Conservation (phyloP, 208 protist genomes). For the Crithidia bombi region DNA sequence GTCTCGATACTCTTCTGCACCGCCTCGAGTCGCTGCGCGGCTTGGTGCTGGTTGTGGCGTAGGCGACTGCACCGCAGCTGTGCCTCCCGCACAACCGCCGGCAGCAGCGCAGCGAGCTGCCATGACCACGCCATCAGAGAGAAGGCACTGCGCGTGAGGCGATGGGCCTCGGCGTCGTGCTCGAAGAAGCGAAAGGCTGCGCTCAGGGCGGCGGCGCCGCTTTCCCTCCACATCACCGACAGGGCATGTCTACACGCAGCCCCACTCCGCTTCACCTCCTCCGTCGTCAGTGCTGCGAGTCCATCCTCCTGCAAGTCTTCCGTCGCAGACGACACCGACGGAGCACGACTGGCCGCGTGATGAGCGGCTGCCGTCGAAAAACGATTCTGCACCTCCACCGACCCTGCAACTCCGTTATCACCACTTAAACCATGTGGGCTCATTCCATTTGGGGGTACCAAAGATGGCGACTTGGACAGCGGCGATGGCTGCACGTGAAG, state of each 20-base stretch:
- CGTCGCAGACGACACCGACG: conserved; percentile 5
- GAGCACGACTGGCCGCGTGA: neutral
- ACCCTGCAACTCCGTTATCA: no score
- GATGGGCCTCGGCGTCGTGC: conserved; percentile 34
- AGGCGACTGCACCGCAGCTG: conserved; percentile 19
- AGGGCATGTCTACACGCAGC: conserved; percentile 48
- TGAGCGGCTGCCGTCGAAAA: no score
- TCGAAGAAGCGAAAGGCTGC: conserved; percentile 49
- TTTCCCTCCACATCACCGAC: conserved; percentile 47
- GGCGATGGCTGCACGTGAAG: neutral
- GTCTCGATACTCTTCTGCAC: conserved; percentile 32
- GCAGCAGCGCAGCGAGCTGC: conserved; percentile 54
- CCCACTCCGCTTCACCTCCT: neutral
- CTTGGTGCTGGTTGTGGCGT: conserved; percentile 12
- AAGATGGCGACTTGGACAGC: neutral
- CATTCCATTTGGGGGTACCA: no score
- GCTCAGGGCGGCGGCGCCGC: conserved; percentile 48
- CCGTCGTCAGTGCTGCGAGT: neutral
- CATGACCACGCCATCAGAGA: conserved; percentile 65
- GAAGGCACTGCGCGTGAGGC: conserved; percentile 40
- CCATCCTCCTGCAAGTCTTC: neutral
- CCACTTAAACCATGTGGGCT: no score
- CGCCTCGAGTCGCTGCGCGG: conserved; percentile 9
- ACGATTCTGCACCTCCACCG: no score
- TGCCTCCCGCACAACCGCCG: conserved; percentile 13